These are phyloP conservation scores for Solanum medicagineum DNA, from an alignment of 257 asterid genomes.

Conservation along the genomic window DNA sequence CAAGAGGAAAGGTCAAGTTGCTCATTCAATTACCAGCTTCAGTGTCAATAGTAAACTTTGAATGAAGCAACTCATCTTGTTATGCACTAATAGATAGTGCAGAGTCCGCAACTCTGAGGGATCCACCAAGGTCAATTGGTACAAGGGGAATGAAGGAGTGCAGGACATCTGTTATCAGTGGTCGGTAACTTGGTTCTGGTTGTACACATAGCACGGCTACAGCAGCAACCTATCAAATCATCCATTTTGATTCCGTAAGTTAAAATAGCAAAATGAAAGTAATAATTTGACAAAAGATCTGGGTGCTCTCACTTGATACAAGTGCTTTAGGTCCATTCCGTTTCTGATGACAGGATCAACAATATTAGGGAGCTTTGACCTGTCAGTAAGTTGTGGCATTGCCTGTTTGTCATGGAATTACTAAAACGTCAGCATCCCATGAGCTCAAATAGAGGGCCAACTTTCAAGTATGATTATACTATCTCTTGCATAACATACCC, in stretches of 20 bases:
- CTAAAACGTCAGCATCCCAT: not conserved
- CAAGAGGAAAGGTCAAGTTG: not conserved
- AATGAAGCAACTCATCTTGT: not conserved
- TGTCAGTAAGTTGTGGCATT: slow-evolving; percentile 87
- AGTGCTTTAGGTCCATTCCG: slow-evolving; percentile 83
- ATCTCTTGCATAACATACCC: slow-evolving; percentile 35
- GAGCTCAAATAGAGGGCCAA: not conserved
- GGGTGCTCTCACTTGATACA: slow-evolving; percentile 55
- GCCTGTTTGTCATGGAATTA: slow-evolving; percentile 44
- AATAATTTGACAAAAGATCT: not conserved
- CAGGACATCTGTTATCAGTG: slow-evolving; percentile 83
- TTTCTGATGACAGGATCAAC: slow-evolving; percentile 69
- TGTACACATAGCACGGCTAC: slow-evolving; percentile 92
- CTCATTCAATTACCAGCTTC: not conserved
- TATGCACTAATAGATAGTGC: slow-evolving; percentile 17
- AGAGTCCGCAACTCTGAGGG: slow-evolving; percentile 44
- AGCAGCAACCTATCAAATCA: slow-evolving; percentile 72
- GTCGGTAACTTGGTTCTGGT: slow-evolving; percentile 92
- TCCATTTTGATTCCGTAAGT: not conserved
- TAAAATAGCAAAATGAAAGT: not conserved
- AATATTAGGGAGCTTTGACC: slow-evolving; percentile 77
- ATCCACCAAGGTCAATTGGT: slow-evolving; percentile 84
- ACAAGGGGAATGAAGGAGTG: slow-evolving; percentile 96
- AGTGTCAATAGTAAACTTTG: not conserved
- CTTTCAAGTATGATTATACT: not conserved